Percentiles rank a stretch among this genome's conserved stretches.
Evolutionary conservation across 345 rosid genomes (phyloP).

Genomic region (Aquilaria sinensis): DNA sequence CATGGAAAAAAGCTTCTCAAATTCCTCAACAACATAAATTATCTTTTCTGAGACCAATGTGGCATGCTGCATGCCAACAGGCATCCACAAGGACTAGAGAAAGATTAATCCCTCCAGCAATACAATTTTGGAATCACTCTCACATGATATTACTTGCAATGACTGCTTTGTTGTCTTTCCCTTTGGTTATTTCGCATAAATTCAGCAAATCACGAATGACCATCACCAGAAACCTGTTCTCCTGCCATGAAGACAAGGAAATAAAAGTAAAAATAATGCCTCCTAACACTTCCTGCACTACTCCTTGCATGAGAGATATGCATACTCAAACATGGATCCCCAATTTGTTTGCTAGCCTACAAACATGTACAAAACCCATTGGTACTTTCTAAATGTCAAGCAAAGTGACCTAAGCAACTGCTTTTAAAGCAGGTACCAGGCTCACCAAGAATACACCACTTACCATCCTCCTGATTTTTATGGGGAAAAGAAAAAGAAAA

Average conservation of each 20-base stretch:
- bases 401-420: too few relatives aligned
- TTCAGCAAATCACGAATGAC: conserved; percentile 94
- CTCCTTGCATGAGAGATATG: too few relatives aligned
- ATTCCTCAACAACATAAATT: neutral
- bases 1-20: conserved; percentile 2
- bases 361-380: too few relatives aligned
- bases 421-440: too few relatives aligned
- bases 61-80: neutral
- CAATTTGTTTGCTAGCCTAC: too few relatives aligned
- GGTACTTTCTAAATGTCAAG: too few relatives aligned
- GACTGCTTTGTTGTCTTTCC: conserved; percentile 98
- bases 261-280: neutral
- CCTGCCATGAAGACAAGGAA: conserved; percentile 41
- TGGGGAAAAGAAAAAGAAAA: too few relatives aligned
- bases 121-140: conserved; percentile 19
- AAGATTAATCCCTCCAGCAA: neutral
- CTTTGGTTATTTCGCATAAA: conserved; percentile 95
- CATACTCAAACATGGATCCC: too few relatives aligned
- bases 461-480: too few relatives aligned
- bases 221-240: conserved; percentile 97
- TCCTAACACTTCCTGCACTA: too few relatives aligned
- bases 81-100: neutral
- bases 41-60: neutral
- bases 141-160: conserved; percentile 99
- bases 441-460: too few relatives aligned